Conservation (phyloP, 2,329 filamentous ascomycete species). For the Botrytis sinoallii region DNA sequence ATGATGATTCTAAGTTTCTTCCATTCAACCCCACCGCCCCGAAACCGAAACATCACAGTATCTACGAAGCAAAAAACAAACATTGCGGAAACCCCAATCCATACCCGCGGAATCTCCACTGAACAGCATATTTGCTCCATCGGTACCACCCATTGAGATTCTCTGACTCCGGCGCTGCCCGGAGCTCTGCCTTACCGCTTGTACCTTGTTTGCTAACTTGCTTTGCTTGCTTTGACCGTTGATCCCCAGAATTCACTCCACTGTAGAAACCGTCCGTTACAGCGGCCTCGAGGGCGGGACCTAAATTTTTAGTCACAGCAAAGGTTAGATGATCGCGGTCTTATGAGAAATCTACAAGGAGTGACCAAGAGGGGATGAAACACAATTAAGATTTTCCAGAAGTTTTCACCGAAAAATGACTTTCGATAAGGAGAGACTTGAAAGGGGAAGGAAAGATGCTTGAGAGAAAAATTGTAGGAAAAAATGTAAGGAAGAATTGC, state of each 20-base stretch:
- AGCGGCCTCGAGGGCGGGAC: neutral
- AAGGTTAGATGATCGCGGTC: neutral
- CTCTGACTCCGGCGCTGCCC: neutral
- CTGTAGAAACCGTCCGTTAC: neutral
- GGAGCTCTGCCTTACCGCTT: constrained; percentile 10
- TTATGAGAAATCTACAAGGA: neutral
- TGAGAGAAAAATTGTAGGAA: neutral
- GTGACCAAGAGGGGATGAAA: constrained; percentile 10
- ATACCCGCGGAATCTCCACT: neutral
- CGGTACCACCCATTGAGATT: neutral
- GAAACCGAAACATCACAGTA: constrained; percentile 3
- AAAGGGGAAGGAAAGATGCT: neutral
- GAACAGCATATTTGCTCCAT: neutral
- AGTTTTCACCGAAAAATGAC: neutral
- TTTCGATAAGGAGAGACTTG: neutral
- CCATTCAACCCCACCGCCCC: neutral
- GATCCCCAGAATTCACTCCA: constrained; percentile 7
- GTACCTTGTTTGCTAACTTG: neutral
- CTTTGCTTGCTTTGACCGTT: neutral
- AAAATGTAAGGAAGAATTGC: constrained; percentile 15
- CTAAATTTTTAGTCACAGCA: neutral
- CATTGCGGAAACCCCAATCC: neutral
- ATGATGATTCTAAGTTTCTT: neutral
- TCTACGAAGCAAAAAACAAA: neutral
- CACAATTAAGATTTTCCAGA: neutral